Base-by-base conservation (phyloP, 192 early-diverging fungal species). In the Mycoemilia scoparia region DNA sequence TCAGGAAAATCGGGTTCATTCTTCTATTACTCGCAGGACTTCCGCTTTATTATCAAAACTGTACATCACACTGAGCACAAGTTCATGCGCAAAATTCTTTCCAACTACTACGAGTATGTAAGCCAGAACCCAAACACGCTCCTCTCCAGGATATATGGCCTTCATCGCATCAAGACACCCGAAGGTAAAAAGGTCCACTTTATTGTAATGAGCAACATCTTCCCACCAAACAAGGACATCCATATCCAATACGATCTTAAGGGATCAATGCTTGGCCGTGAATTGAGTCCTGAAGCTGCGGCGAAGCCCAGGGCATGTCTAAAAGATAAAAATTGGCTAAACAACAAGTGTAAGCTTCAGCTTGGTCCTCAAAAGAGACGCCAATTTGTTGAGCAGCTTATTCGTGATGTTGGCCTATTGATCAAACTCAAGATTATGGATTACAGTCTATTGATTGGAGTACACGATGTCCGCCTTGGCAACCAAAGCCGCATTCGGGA, bases 191-290 rank as follows among this genome's bases (percentile, higher is more conserved):
- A 96, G 55, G 83, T 99, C 29, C 90, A 96, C 62, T 99, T 99
- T 65, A 85, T 99, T 6, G 89, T 99, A 12, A 99, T 99, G 95
- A 85, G 81, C 38, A 99, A 99, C 52, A 81, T 99, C 7, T 90
- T 96, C 46, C 91, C 95, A 11, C 70, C 87, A 7, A 89, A 92
- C 67, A 76, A 84, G 53, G 88, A 99, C 63, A 88, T 99, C 20
- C 89, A 96, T 44, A 80, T 85, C 46, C 82, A 74, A 26, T 99
- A 82, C 45, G 95, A 99, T 53, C 60, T 99, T 28, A 99, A 99
- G 57, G 82, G 95, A 5, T 96, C 89, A 1, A 78, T 77, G 9
- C 61, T 88, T 29, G 91, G 91, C 2, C 72, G 95, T 30, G 63
- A 70, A 25, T 77, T 79, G 41, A 70, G 69, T 28, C 73, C 81